A percentile compares a stretch with the other conserved stretches of the same genome.
phyloP scores from a whole-genome alignment of 176 grass and related monocot genomes.

The Chrysopogon serrulatus region DNA sequence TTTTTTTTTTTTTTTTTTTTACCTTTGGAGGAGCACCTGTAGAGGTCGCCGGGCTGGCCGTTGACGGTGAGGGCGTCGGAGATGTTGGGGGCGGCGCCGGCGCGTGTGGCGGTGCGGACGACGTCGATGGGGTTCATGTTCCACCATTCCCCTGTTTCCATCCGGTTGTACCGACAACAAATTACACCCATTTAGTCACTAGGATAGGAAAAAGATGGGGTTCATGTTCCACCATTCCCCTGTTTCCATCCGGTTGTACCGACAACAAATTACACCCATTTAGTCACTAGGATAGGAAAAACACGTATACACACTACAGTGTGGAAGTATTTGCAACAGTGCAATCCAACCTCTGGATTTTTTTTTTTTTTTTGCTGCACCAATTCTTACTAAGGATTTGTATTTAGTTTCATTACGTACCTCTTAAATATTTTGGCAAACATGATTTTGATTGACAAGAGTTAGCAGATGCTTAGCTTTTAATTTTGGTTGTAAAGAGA shows the following conservation, averaged over 20 bases:
- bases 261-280: background rate
- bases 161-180: background rate
- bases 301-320: background rate
- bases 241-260: background rate
- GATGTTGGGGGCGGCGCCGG: constrained; percentile 66
- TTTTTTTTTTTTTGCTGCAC: too few relatives aligned
- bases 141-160: constrained; percentile 85
- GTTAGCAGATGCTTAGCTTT: background rate
- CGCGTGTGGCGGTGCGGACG: constrained; percentile 59
- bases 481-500: background rate
- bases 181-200: background rate
- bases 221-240: constrained; percentile 95
- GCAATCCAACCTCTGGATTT: background rate
- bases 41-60: constrained; percentile 92
- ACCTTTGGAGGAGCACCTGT: constrained; percentile 71
- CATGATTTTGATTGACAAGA: background rate
- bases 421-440: background rate
- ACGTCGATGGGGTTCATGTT: constrained; percentile 84
- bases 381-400: background rate
- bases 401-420: background rate
- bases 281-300: background rate
- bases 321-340: background rate
- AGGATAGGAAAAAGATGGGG: constrained; percentile 54
- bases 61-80: constrained; percentile 94
- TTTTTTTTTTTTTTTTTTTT: too few relatives aligned